phyloP scores from a whole-genome alignment of 2,329 filamentous ascomycete species.

The Pezicula radicicola region DNA sequence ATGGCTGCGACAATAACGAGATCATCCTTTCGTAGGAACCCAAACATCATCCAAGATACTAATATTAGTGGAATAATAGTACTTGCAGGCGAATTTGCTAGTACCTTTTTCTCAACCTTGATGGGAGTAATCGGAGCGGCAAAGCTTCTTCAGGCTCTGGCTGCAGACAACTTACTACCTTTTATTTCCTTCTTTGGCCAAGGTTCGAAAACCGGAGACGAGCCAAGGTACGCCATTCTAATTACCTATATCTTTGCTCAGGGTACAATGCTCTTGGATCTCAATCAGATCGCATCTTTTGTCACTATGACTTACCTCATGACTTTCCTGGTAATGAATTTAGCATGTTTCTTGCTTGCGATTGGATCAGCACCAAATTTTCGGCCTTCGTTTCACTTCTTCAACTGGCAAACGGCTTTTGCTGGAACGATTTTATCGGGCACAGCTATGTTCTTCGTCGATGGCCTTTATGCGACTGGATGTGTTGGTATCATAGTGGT shows the following conservation, averaged over 20 bases:
- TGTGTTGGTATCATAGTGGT: constrained; percentile 71
- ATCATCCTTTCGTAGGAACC: constrained; percentile 61
- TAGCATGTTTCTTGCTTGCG: constrained; percentile 83
- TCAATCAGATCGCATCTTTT: constrained; percentile 86
- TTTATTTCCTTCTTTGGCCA: constrained; percentile 72
- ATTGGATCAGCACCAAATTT: constrained; percentile 89
- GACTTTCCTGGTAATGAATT: constrained; percentile 86
- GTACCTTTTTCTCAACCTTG: constrained; percentile 78
- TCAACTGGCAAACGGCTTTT: constrained; percentile 80
- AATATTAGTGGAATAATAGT: constrained; percentile 73
- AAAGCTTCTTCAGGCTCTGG: constrained; percentile 80
- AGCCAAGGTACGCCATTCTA: constrained; percentile 73
- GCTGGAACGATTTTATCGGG: constrained; percentile 73
- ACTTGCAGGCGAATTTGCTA: constrained; percentile 78
- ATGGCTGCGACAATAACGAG: constrained; percentile 76
- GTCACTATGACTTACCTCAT: constrained; percentile 92
- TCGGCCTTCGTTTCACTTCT: constrained; percentile 83
- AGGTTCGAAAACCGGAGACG: constrained; percentile 68
- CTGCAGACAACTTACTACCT: constrained; percentile 74
- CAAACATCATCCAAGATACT: constrained; percentile 79
- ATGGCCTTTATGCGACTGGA: constrained; percentile 73
- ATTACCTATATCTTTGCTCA: constrained; percentile 75
- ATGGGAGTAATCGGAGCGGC: constrained; percentile 87
- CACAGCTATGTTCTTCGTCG: constrained; percentile 85
- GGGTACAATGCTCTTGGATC: constrained; percentile 74